Conservation (phyloP, 192 early-diverging fungal species). For the Coemansia pectinata region DNA sequence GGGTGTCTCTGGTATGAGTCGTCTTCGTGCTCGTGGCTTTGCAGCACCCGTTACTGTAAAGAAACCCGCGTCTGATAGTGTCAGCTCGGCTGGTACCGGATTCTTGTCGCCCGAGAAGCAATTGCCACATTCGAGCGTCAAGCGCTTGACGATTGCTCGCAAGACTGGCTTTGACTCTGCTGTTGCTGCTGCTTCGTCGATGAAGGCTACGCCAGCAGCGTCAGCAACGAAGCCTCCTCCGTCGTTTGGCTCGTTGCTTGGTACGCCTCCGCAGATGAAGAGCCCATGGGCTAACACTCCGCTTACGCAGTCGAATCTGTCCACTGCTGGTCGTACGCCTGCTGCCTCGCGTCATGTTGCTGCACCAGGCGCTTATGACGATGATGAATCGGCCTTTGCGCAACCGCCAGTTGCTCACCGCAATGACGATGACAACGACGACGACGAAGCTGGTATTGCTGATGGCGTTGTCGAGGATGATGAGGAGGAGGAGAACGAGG, state of each 20-base stretch:
- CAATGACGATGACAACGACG: too few species aligned
- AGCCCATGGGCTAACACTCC: constrained; percentile 25
- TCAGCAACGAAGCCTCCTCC: background rate
- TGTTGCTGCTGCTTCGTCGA: background rate
- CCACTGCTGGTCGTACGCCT: background rate
- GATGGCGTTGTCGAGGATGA: background rate
- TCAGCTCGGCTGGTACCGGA: constrained; percentile 35
- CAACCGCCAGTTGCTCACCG: background rate
- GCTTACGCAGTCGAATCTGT: background rate
- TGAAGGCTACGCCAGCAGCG: constrained; percentile 2
- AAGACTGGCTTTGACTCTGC: constrained; percentile 31
- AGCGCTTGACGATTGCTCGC: constrained; percentile 67
- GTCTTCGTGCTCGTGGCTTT: constrained; percentile 61
- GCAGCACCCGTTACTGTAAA: constrained; percentile 39
- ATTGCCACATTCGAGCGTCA: constrained; percentile 69
- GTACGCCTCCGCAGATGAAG: constrained; percentile 16
- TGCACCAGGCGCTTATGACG: background rate
- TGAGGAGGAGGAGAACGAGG: constrained; percentile 9
- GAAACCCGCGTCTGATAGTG: constrained; percentile 28
- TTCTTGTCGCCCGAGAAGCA: constrained; percentile 68
- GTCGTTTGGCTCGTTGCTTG: background rate
- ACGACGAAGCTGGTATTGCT: background rate
- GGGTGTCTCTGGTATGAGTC: background rate
- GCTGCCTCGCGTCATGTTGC: background rate
- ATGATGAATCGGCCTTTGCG: background rate